These are phyloP conservation scores for Solanum rostratum DNA, from an alignment of 257 asterid species.

Conservation along the genomic window DNA sequence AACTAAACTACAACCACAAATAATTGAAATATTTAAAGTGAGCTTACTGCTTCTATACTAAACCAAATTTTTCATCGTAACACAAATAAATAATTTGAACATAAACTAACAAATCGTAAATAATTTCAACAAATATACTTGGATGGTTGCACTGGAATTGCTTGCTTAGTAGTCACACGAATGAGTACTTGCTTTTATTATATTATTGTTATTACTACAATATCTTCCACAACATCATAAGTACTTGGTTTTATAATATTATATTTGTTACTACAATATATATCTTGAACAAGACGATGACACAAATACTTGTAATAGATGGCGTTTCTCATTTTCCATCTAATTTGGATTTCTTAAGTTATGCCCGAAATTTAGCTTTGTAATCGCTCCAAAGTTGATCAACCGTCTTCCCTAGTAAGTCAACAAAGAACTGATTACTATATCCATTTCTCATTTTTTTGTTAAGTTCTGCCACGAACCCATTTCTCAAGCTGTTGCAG, in stretches of 20 bases:
- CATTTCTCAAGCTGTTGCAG: background rate
- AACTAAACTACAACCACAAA: background rate
- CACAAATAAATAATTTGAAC: background rate
- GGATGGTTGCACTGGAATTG: background rate
- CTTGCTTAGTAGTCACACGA: background rate
- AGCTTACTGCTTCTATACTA: background rate
- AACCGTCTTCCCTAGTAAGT: background rate
- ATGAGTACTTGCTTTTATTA: background rate
- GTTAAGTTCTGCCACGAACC: conserved; percentile 23
- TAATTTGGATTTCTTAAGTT: background rate
- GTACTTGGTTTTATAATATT: background rate
- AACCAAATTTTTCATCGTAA: background rate
- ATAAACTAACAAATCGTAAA: background rate
- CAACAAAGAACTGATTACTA: background rate
- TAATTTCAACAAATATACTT: background rate
- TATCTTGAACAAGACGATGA: background rate
- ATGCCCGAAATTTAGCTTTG: conserved; percentile 20
- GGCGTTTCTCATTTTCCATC: background rate
- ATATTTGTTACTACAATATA: background rate
- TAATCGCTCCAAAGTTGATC: conserved; percentile 10
- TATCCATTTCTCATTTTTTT: conserved; percentile 47
- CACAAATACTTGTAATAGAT: background rate
- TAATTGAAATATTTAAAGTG: background rate
- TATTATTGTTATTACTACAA: background rate
- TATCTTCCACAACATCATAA: background rate